Evolutionary conservation across 164 flowering plant genomes (phyloP), one percentile per base, ranked within the genome.

Genomic region (Vitis labrusca): DNA sequence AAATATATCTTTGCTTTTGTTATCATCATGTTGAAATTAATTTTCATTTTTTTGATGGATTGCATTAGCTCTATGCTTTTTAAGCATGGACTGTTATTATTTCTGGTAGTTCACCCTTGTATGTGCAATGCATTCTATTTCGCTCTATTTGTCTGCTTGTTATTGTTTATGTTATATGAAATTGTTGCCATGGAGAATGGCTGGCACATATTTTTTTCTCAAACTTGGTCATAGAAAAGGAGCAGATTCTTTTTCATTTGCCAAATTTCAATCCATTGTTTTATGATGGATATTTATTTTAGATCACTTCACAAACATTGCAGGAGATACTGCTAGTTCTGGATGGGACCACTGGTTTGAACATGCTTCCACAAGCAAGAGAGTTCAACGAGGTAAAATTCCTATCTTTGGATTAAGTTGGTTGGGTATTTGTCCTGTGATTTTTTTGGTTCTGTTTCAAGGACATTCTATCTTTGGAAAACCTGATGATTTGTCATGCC

Each of bases 311-410:
- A 29, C 48, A 58, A 78, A 67, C 44, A 73, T 67, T 69, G 50
- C 85, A 94, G 99, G 99, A 92, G 83, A 87, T 94, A 32, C 75
- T 94, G 66, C 88, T 85, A 65, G 97, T 94, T 69, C 73, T 94
- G 71, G 99, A 94, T 75, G 99, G 99, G 69, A 94, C 97, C 48
- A 94, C 99, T 71, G 99, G 99, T 64, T 80, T 94, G 77, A 94
- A 94, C 83, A 94, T 92, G 97, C 95, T 94, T 56, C 97, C 97
- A 63, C 99, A 94, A 71, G 99, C 99, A 47, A 90, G 97, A 77
- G 99, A 94, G 73, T 94, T 94, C 79, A 94, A 92, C 67, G 99
- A 92, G 55, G 99, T 91, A 91, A 77, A 37, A 16, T 69, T 64
- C 64, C 68, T 59, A 16, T 67, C 61, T 32, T 62, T 27, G 2